These are phyloP conservation scores for Noccaea bulbosa DNA, from an alignment of 345 rosid species.

Conservation along the genomic window DNA sequence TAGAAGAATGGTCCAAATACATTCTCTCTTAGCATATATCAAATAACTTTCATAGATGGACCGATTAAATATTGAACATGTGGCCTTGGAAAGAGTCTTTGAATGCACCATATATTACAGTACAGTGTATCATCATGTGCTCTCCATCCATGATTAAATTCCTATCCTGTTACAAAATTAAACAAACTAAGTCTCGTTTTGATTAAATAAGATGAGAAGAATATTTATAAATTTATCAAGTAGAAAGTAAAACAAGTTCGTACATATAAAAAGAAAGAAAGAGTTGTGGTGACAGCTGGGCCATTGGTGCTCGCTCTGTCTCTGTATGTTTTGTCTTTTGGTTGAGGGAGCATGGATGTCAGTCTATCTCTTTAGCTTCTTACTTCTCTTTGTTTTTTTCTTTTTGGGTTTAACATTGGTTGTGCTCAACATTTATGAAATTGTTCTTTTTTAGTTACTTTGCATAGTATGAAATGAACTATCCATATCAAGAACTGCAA, in stretches of 20 bases:
- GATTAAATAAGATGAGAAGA: constrained; percentile 9
- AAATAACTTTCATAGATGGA: constrained; percentile 32
- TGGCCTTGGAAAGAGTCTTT: constrained; percentile 41
- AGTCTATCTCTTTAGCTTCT: constrained; percentile 40
- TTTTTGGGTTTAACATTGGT: neutral
- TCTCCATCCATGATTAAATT: constrained; percentile 10
- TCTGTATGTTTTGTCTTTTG: constrained; percentile 46
- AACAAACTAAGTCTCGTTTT: constrained; percentile 18
- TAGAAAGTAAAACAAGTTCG: neutral
- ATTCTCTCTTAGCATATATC: constrained; percentile 25
- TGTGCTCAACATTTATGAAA: neutral
- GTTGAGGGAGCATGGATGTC: constrained; percentile 50
- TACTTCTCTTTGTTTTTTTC: constrained; percentile 19
- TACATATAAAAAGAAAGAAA: neutral
- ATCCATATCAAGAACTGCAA: constrained; percentile 6
- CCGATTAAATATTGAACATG: constrained; percentile 43
- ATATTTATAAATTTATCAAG: neutral
- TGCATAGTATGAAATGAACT: neutral
- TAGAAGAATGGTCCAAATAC: constrained; percentile 39
- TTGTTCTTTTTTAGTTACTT: neutral
- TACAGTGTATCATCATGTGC: constrained; percentile 39
- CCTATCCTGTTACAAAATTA: constrained; percentile 18
- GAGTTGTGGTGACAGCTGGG: constrained; percentile 43
- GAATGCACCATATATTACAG: constrained; percentile 32
- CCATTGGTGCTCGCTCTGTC: constrained; percentile 31